Evolutionary conservation across 306 rosid species (phyloP).

Genomic region (Arachis stenosperma): DNA sequence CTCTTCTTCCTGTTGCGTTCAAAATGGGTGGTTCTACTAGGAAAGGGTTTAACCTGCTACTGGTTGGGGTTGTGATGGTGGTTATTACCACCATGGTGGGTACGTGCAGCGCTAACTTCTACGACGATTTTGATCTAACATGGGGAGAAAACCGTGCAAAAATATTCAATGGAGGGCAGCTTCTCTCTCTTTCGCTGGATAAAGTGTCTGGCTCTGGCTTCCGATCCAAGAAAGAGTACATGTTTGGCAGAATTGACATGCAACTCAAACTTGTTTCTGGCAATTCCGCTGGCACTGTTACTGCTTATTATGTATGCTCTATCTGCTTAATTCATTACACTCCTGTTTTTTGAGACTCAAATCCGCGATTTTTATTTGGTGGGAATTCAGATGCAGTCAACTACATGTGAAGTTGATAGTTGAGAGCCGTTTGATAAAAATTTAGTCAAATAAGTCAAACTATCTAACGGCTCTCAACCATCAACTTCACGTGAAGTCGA

Average conservation of each 20-base stretch:
- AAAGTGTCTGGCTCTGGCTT: constrained; percentile 85
- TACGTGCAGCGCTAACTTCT: constrained; percentile 53
- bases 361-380: too few relatives aligned
- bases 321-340: not conserved
- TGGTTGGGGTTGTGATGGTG: constrained; percentile 36
- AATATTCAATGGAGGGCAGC: constrained; percentile 66
- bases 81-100: constrained; percentile 47
- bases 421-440: too few relatives aligned
- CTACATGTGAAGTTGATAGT: too few relatives aligned
- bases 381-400: too few relatives aligned
- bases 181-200: constrained; percentile 76
- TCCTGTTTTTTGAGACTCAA: too few relatives aligned
- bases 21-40: constrained; percentile 51
- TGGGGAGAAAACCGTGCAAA: constrained; percentile 80
- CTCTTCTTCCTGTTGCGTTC: not conserved
- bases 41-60: constrained; percentile 11
- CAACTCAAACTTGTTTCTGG: constrained; percentile 94
- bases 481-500: too few relatives aligned
- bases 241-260: constrained; percentile 83
- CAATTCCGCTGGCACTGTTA: constrained; percentile 86
- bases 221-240: constrained; percentile 65
- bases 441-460: too few relatives aligned
- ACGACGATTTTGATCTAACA: constrained; percentile 69
- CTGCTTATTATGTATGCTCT: constrained; percentile 73
- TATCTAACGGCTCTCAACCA: too few relatives aligned